phyloP scores from a whole-genome alignment of 768 basidiomycete genomes.

The Calocera viscosa region DNA sequence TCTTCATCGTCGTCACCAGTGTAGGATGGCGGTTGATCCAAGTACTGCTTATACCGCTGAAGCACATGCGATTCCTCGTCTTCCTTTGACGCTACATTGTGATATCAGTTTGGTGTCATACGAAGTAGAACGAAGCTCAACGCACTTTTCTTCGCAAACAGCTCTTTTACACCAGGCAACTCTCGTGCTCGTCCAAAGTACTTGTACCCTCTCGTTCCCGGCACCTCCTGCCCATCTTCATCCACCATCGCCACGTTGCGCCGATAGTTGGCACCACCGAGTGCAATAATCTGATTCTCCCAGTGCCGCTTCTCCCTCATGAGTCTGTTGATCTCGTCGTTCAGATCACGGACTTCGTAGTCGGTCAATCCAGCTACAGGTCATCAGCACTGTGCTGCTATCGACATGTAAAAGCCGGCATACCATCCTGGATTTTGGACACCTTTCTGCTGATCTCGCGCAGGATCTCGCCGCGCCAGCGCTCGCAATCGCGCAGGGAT shows the following conservation, averaged over 20 bases:
- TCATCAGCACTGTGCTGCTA: background rate
- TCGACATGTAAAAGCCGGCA: conserved; percentile 23
- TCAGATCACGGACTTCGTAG: conserved; percentile 90
- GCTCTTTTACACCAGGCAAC: conserved; percentile 84
- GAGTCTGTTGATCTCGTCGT: conserved; percentile 94
- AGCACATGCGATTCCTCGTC: conserved; percentile 74
- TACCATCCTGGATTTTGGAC: conserved; percentile 93
- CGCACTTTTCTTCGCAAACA: conserved; percentile 77
- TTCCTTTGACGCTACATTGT: conserved; percentile 39
- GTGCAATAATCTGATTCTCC: conserved; percentile 94
- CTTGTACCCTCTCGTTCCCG: conserved; percentile 97
- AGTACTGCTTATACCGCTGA: conserved; percentile 74
- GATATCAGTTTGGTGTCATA: background rate
- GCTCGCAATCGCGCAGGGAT: conserved; percentile 81
- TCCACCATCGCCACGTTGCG: conserved; percentile 88
- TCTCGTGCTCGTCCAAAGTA: conserved; percentile 97
- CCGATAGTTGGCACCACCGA: conserved; percentile 93
- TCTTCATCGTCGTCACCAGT: conserved; percentile 88
- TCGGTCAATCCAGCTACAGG: conserved; percentile 73
- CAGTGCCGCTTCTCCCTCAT: conserved; percentile 93
- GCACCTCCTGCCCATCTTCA: conserved; percentile 90
- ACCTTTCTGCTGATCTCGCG: conserved; percentile 93
- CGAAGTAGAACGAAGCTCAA: background rate
- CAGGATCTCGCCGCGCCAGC: conserved; percentile 91
- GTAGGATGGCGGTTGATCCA: conserved; percentile 74